Evolutionary conservation across 2,329 filamentous ascomycete species (phyloP).

Genomic region (Westerdykella sp.): DNA sequence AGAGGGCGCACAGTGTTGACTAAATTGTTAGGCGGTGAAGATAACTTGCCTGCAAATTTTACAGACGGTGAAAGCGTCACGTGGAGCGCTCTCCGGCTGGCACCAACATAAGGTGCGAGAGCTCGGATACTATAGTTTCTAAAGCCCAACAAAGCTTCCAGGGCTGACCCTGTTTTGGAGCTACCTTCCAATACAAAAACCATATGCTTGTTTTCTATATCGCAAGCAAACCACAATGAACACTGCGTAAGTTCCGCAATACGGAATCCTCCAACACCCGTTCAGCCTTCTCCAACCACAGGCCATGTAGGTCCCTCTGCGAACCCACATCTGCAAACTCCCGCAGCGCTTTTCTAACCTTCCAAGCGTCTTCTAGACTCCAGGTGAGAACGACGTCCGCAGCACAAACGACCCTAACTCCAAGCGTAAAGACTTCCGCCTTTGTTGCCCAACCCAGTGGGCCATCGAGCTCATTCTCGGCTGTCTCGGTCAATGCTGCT

Average conservation of each 20-base stretch:
- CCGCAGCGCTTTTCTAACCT: constrained; percentile 23
- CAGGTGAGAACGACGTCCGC: constrained; percentile 36
- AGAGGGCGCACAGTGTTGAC: no score
- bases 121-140: no score
- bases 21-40: no score
- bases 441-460: constrained; percentile 68
- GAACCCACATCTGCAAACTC: constrained; percentile 17
- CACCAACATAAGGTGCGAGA: no score
- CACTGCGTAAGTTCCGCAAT: background rate
- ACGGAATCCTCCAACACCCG: constrained; percentile 19
- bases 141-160: no score
- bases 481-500: constrained; percentile 34
- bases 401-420: constrained; percentile 41
- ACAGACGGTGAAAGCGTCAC: no score
- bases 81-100: no score
- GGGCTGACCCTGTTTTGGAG: no score
- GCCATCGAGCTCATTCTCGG: constrained; percentile 48
- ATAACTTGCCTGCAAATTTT: no score
- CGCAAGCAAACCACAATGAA: background rate
- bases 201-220: background rate
- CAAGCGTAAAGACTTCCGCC: constrained; percentile 60
- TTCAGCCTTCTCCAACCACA: constrained; percentile 36
- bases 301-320: constrained; percentile 23
- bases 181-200: no score
- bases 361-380: constrained; percentile 12